Base-by-base conservation (phyloP, 768 basidiomycete species). In the Termitomyces sp. region DNA sequence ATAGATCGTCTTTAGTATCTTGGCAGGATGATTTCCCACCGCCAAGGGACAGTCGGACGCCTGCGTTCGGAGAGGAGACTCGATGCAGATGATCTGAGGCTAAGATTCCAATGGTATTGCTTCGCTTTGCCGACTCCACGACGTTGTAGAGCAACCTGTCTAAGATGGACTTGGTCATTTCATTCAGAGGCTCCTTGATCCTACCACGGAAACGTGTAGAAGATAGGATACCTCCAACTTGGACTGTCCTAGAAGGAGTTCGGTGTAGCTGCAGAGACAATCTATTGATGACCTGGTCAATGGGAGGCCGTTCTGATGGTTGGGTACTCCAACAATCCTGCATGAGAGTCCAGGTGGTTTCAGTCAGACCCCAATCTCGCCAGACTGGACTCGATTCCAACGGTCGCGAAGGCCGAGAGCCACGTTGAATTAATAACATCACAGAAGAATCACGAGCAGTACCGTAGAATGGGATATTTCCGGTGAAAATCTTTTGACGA, bases 261-360 rank as follows among this genome's bases (percentile, higher is more conserved):
- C 14, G 23, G 16, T 45, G 23, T 10, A 29, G n/a, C 9, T 27
- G 38, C 21, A 8, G n/a, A 9, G 29, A 23, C 6, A 31, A 9
- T 29, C 46, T 35, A 10, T 37, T 8, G 10, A 54, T 23, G 14
- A 48, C 37, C 14, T 49, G 19, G 0, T 29, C 45, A 23, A 47
- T 40, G 10, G 55, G 32, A 14, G 55, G 55, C 23, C 47, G 16
- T 8, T 11, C 6, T n/a, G 9, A 27, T 12, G 55, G 47, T 16
- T 27, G 21, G 3, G 14, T 19, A 29, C 27, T 42, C 55, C 55
- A 56, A 34, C 55, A 56, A 7, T 56, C 47, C 23, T 56, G 35
- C 16, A 56, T 40, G 17, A 56, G 37, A 38, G 27, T 8, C 55
- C 55, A 56, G 37, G 41, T 56, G 5, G n/a, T 7, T n/a, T 56